Base-by-base conservation (phyloP, 2,329 filamentous ascomycete genomes). In the Domatiomyces catenatus region DNA sequence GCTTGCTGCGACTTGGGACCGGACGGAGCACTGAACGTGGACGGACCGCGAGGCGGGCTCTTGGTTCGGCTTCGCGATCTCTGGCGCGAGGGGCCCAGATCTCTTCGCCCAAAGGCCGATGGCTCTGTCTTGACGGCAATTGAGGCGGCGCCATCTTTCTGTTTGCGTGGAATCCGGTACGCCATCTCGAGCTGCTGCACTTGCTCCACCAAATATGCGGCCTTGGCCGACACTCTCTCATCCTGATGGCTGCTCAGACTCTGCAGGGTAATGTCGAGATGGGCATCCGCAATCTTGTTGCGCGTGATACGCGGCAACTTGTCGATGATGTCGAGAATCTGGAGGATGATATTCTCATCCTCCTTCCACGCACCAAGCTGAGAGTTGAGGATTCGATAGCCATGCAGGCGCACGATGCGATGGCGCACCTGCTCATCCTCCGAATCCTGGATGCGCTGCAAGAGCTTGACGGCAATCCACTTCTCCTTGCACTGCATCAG, bases 401-500 rank as follows among this genome's bases (percentile, higher is more conserved):
- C 92, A 71, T 96, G 92, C 83, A 96, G 93, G 61, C 86, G 86
- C 63, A 95, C 85, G 42, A 96, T 88, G 48, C 84, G 81, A 66
- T 92, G 86, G 54, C 86, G 80, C 50, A 95, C 86, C 56, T 81
- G 81, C 62, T 94, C 87, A 59, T 95, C 88, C 47, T 90, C 79
- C 63, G 84, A 89, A 42, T 79, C 77, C 67, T 94, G 86, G 55
- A 98, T 88, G 48, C 92, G 89, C 58, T 82, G 78, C 53, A 98
- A 77, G 51, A 98, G 73, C 69, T 96, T 96, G 68, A 95, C 88
- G 2, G 86, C 88, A 66, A 98, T 95, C 92, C 92, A 98, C 68
- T 95, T 95, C 74, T 98, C 92, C 68, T 94, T 94, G 75, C 87
- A 94, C 66, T 95, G 90, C 80, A 94, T 89, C 52, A 98, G 79